phyloP scores from a whole-genome alignment of 805 yeast genomes.

The Lipomyces sp. region DNA sequence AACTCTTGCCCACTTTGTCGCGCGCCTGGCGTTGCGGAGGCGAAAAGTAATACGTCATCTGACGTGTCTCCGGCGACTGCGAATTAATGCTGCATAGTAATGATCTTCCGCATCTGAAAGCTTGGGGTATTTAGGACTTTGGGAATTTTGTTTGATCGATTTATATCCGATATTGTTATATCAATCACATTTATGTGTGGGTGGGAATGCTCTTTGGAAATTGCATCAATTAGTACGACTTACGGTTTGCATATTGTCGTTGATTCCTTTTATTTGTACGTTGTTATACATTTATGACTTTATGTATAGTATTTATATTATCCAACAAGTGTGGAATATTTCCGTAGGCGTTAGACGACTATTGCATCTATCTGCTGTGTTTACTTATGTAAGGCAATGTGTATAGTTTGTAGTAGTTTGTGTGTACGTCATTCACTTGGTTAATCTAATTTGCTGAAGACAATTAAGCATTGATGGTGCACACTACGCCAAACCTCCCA shows the following conservation, averaged over 20 bases:
- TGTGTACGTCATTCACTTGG: not conserved
- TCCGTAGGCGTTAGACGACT: not conserved
- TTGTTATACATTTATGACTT: not conserved
- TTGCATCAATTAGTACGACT: not conserved
- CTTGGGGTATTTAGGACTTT: not conserved
- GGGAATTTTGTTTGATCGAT: not conserved
- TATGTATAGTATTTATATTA: not conserved
- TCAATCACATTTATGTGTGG: not conserved
- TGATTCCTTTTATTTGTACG: not conserved
- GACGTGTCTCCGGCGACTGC: not conserved
- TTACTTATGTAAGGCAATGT: not conserved
- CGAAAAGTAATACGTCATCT: not conserved
- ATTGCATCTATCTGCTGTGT: not conserved
- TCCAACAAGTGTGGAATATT: not conserved
- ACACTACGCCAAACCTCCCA: too few species aligned
- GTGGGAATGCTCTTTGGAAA: not conserved
- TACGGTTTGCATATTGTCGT: not conserved
- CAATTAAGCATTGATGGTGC: too few species aligned
- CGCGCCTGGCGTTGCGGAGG: conserved; percentile 46
- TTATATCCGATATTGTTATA: not conserved
- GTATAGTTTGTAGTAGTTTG: not conserved
- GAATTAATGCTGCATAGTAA: not conserved
- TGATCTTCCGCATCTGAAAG: not conserved
- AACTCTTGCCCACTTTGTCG: conserved; percentile 57
- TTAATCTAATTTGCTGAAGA: not conserved